Evolutionary conservation across 2,329 filamentous ascomycete species (phyloP).

Genomic region (Diaporthe sp.): DNA sequence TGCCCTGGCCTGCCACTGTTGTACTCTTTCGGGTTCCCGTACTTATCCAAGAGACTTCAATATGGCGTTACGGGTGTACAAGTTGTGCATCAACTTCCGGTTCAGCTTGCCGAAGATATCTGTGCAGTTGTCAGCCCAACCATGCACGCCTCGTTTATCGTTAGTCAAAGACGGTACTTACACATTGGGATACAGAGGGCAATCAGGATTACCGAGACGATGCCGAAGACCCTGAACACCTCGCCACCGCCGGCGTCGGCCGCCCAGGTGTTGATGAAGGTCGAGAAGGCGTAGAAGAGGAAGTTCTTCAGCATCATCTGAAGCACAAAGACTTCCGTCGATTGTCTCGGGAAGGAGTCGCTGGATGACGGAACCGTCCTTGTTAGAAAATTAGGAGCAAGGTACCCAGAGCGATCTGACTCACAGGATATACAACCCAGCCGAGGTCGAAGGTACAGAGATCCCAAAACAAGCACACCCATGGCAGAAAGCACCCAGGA

Average conservation of each 20-base stretch:
- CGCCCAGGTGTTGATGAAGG: slow-evolving; percentile 45
- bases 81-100: slow-evolving; percentile 23
- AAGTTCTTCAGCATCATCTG: slow-evolving; percentile 50
- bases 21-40: no score
- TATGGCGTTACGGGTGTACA: slow-evolving; percentile 17
- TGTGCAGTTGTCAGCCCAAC: background rate
- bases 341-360: slow-evolving; percentile 43
- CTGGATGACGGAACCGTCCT: slow-evolving; percentile 29
- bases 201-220: slow-evolving; percentile 42
- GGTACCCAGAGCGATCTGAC: slow-evolving; percentile 14
- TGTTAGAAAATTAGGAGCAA: background rate
- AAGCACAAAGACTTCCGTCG: slow-evolving; percentile 46
- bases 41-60: slow-evolving; percentile 18
- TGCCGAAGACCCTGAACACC: slow-evolving; percentile 44
- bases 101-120: slow-evolving; percentile 32
- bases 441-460: slow-evolving; percentile 37
- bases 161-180: slow-evolving; percentile 37
- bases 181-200: slow-evolving; percentile 47
- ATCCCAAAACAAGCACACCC: slow-evolving; percentile 37
- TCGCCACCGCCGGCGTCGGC: slow-evolving; percentile 40
- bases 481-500: slow-evolving; percentile 35
- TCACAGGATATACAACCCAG: slow-evolving; percentile 46
- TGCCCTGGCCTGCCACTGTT: background rate
- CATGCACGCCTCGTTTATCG: background rate
- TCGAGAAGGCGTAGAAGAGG: slow-evolving; percentile 46